Base-by-base conservation (phyloP, 2,329 filamentous ascomycete species). In the Neocucurbitaria cava region DNA sequence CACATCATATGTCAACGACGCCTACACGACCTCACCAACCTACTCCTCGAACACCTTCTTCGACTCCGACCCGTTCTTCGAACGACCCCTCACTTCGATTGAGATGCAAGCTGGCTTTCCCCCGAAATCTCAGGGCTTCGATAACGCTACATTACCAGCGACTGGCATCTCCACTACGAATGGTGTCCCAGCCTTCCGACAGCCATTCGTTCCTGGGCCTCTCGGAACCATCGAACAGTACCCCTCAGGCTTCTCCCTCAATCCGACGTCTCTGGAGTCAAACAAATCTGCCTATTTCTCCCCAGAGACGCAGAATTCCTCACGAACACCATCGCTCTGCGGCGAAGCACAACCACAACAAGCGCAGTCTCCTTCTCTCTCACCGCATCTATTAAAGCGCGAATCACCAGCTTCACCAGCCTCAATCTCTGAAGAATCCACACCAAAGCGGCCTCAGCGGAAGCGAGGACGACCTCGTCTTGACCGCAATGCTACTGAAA, bases 311-410 rank as follows among this genome's bases (percentile, higher is more conserved):
- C 54, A 58, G 13, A 40, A 54, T 9, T 56, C 58, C 30, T 74
- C 72, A 21, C 65, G 64, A 44, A 70, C 70, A 5, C 70, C 72
- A 15, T 74, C 72, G n/a, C 65, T 72, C 45, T 71, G 70, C 57
- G 70, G 66, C 38, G 70, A 73, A 43, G 64, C 52, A 48, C n/a
- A n/a, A n/a, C 52, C 66, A 13, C 61, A 61, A 49, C 64, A 61
- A 44, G 41, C 55, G 20, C 58, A 59, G 46, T 68, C 69, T 3
- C 66, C 68, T 15, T 59, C 64, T 3, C 54, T 61, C n/a, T 74
- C 69, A 31, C 67, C 69, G 20, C 59, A 58, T 46, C 61, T 60
- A 20, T 53, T 72, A 26, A 74, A 74, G 49, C 70, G 68, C 60
- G 68, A 73, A 45, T 65, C 67, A n/a, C 63, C 65, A 40, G 60